These are phyloP conservation scores for Ganoderma sinense DNA, from an alignment of 1,284 basidiomycete genomes.

Conservation along the genomic window DNA sequence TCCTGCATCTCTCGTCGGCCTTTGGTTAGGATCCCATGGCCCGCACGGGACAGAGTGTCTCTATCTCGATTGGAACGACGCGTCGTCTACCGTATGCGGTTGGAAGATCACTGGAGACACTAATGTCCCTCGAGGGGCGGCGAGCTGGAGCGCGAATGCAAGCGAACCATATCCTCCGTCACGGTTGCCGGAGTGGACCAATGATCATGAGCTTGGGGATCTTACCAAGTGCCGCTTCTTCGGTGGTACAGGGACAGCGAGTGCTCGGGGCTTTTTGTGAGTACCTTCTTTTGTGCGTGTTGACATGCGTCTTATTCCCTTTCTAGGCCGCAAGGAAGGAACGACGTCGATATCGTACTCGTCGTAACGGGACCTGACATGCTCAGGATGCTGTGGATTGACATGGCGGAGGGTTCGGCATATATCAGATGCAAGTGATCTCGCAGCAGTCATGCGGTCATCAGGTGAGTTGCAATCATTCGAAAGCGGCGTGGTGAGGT, in stretches of 20 bases:
- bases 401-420: slow-evolving; percentile 15
- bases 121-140: slow-evolving; percentile 38
- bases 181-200: slow-evolving; percentile 1
- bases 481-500: not conserved
- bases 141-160: slow-evolving; percentile 30
- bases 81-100: slow-evolving; percentile 24
- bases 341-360: slow-evolving; percentile 8
- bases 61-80: slow-evolving; percentile 28
- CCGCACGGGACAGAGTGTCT: slow-evolving; percentile 38
- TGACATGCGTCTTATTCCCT: too few relatives aligned
- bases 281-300: slow-evolving; percentile 3
- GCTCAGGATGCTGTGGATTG: slow-evolving; percentile 11
- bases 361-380: slow-evolving; percentile 3
- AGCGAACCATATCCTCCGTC: not conserved
- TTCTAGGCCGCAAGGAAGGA: slow-evolving; percentile 7
- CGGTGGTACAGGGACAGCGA: slow-evolving; percentile 23
- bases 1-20: slow-evolving; percentile 31
- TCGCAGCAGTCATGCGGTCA: too few relatives aligned
- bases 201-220: slow-evolving; percentile 13
- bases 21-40: slow-evolving; percentile 39
- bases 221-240: slow-evolving; percentile 15
- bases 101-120: slow-evolving; percentile 41
- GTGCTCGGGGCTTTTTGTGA: slow-evolving; percentile 33
- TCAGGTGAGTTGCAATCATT: not conserved
- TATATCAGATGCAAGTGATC: slow-evolving; percentile 15